Evolutionary conservation across 2,329 filamentous ascomycete genomes (phyloP).

Genomic region (Fusarium lyarnte): DNA sequence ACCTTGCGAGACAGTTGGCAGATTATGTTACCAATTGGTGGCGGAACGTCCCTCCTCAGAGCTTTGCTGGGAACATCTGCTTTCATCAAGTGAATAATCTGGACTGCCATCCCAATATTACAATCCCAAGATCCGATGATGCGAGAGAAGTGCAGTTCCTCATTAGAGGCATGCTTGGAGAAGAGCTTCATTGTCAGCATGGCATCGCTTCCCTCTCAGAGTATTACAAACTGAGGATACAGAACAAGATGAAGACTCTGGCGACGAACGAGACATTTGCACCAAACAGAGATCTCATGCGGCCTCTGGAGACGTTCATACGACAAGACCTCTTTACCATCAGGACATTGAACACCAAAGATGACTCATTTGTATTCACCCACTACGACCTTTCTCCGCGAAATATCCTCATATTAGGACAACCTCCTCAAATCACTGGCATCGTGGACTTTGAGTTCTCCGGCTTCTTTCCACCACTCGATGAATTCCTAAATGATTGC

Average conservation of each 20-base stretch:
- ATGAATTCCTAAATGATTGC: slow-evolving; percentile 12
- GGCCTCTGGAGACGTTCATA: neutral
- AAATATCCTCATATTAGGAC: slow-evolving; percentile 4
- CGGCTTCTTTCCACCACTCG: neutral
- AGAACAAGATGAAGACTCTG: neutral
- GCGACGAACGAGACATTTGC: neutral
- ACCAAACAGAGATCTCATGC: neutral
- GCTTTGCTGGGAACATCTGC: neutral
- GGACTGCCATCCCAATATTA: neutral
- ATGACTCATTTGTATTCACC: neutral
- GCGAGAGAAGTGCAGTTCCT: accelerated
- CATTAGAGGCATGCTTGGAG: neutral
- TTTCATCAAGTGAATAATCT: neutral
- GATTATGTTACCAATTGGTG: slow-evolving; percentile 1
- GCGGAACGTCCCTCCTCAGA: neutral
- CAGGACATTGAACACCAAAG: neutral
- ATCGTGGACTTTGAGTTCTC: slow-evolving; percentile 22
- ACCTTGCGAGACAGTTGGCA: neutral
- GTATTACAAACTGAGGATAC: neutral
- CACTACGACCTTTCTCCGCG: slow-evolving; percentile 11
- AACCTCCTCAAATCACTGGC: neutral
- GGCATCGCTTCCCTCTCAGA: neutral
- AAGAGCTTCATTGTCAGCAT: accelerated
- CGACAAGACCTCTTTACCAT: accelerated
- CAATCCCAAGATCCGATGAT: accelerated